A percentile compares a stretch with the other conserved stretches of the same genome.
These are phyloP conservation scores for Monosporascus sp. DNA, from an alignment of 2,329 filamentous ascomycete genomes.

Conservation along the genomic window DNA sequence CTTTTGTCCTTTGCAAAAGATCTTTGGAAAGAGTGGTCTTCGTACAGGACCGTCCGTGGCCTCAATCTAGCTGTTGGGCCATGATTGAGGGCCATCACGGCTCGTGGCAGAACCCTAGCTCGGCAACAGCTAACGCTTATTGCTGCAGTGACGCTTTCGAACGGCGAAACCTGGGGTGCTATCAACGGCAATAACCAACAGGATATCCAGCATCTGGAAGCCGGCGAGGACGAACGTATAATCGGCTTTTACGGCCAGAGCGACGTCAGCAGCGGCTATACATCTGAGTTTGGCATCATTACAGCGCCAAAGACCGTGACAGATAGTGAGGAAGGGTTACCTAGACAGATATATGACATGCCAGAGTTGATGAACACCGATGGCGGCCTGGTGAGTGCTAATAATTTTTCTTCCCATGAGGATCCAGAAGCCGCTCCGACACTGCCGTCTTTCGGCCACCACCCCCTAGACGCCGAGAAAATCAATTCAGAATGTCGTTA, in stretches of 20 bases:
- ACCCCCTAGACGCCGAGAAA: too few relatives aligned
- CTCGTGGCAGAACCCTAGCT: not conserved
- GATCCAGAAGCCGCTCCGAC: too few relatives aligned
- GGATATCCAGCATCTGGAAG: slow-evolving; percentile 20
- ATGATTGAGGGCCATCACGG: not conserved
- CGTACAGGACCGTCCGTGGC: not conserved
- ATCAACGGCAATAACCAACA: slow-evolving; percentile 10
- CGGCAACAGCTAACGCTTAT: slow-evolving; percentile 1
- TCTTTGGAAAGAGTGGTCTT: too few relatives aligned
- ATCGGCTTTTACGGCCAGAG: slow-evolving; percentile 41
- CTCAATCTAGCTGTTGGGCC: too few relatives aligned
- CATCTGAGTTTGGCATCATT: slow-evolving; percentile 40
- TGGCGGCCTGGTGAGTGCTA: not conserved
- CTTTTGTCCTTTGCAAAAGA: not conserved
- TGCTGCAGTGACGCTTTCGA: slow-evolving; percentile 19
- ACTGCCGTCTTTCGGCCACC: too few relatives aligned
- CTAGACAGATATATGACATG: slow-evolving; percentile 34
- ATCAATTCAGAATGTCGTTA: too few relatives aligned
- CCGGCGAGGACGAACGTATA: slow-evolving; percentile 30
- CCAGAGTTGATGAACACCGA: slow-evolving; percentile 26
- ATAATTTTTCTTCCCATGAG: too few relatives aligned
- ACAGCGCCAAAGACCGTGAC: slow-evolving; percentile 32
- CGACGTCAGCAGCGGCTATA: slow-evolving; percentile 17
- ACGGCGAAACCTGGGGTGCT: slow-evolving; percentile 10
- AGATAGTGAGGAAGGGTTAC: slow-evolving; percentile 24